Conservation (phyloP, 1,284 basidiomycete genomes). For the Trametes sp. region DNA sequence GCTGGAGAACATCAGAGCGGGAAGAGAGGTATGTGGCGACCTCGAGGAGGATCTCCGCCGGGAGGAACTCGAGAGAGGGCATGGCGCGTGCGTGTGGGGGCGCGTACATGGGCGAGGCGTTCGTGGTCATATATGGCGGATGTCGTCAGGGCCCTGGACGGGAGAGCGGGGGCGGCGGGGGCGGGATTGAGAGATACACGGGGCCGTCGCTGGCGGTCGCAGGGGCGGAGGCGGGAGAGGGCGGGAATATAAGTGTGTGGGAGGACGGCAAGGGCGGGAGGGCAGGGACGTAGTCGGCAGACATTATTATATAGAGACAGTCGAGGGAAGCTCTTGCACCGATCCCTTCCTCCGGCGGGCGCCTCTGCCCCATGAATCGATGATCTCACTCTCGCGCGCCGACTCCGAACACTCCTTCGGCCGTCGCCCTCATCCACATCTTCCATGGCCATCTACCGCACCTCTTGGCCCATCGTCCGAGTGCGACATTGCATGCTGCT, state of each 20-base stretch:
- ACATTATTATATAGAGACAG: conserved; percentile 2
- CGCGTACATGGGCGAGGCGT: conserved; percentile 4
- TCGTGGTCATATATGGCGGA: neutral
- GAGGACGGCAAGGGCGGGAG: neutral
- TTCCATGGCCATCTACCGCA: neutral
- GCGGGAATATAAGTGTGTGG: neutral
- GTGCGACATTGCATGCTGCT: neutral
- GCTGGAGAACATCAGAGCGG: conserved; percentile 59
- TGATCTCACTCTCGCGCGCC: neutral
- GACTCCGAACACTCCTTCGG: neutral
- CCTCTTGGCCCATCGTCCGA: neutral
- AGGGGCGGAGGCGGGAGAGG: neutral
- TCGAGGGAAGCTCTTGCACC: neutral
- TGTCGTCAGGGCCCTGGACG: conserved; percentile 11
- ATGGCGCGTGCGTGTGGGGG: conserved; percentile 1
- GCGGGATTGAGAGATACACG: neutral
- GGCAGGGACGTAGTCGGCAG: neutral
- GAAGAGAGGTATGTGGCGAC: conserved; percentile 61
- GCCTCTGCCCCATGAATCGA: neutral
- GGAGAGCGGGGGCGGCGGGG: neutral
- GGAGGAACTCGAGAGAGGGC: conserved; percentile 42
- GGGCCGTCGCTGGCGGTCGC: neutral
- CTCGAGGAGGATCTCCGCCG: conserved; percentile 70
- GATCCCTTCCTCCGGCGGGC: neutral
- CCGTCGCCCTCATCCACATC: neutral